Evolutionary conservation across 2,329 filamentous ascomycete genomes (phyloP).

Genomic region (Alternaria arborescens): DNA sequence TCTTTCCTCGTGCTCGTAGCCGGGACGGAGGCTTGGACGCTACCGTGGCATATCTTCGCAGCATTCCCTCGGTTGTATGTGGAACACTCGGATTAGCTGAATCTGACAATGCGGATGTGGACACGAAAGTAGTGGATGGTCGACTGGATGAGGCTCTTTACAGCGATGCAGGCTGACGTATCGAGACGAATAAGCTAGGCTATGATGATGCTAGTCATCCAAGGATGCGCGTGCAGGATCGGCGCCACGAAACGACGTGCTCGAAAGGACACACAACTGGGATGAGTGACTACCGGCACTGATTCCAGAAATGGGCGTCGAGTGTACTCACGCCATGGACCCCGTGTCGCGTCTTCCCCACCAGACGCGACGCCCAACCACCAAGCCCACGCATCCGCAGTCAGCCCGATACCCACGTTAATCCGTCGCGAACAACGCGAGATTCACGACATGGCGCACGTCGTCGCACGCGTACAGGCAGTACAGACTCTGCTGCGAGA

Average conservation of each 20-base stretch:
- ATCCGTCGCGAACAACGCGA: background rate
- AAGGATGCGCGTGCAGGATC: background rate
- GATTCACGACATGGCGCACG: background rate
- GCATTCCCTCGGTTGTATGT: constrained; percentile 26
- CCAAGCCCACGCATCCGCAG: background rate
- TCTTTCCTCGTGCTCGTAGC: constrained; percentile 44
- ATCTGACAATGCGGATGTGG: background rate
- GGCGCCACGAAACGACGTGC: background rate
- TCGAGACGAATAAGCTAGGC: background rate
- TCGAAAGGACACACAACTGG: background rate
- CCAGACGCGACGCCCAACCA: constrained; percentile 1
- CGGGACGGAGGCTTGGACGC: constrained; percentile 39
- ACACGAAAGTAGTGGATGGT: background rate
- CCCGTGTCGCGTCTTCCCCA: constrained; percentile 23
- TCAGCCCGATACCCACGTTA: background rate
- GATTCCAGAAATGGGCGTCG: background rate
- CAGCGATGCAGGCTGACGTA: background rate
- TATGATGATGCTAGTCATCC: background rate
- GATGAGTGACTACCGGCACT: constrained; percentile 4
- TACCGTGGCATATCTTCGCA: constrained; percentile 47
- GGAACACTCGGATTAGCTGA: background rate
- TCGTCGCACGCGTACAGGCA: constrained; percentile 2
- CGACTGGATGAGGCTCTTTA: constrained; percentile 4
- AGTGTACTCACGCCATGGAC: constrained; percentile 9
- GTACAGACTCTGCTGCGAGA: constrained; percentile 16